phyloP scores from a whole-genome alignment of 495 filamentous ascomycete species.

The Aspergillus haitiensis region DNA sequence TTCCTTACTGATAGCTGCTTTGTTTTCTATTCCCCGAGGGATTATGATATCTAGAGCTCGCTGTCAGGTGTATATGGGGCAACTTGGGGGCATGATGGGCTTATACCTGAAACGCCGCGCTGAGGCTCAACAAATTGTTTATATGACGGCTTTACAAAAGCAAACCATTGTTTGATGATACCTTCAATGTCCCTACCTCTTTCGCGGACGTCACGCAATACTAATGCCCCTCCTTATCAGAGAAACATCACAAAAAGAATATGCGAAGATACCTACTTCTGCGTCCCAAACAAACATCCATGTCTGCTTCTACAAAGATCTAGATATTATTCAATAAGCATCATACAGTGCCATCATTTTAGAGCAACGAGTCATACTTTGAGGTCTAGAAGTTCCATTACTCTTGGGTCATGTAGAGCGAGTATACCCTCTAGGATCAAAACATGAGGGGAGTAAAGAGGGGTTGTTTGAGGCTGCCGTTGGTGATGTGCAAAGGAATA shows the following conservation, averaged over 20 bases:
- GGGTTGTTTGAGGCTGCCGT: slow-evolving; percentile 71
- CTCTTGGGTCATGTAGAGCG: slow-evolving; percentile 83
- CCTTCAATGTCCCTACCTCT: slow-evolving; percentile 87
- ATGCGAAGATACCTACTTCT: slow-evolving; percentile 61
- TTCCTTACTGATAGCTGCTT: slow-evolving; percentile 77
- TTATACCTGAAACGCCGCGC: slow-evolving; percentile 67
- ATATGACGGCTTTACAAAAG: slow-evolving; percentile 93
- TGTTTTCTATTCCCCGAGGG: slow-evolving; percentile 89
- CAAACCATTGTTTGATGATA: slow-evolving; percentile 97
- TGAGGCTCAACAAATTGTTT: slow-evolving; percentile 89
- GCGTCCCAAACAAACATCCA: slow-evolving; percentile 88
- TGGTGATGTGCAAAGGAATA: slow-evolving; percentile 96
- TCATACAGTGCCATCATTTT: slow-evolving; percentile 1
- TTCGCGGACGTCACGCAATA: slow-evolving; percentile 81
- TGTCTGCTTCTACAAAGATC: slow-evolving; percentile 96
- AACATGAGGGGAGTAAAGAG: slow-evolving; percentile 94
- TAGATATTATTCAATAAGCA: slow-evolving; percentile 17
- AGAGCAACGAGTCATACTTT: slow-evolving; percentile 55
- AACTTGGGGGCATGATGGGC: slow-evolving; percentile 13
- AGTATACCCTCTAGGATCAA: slow-evolving; percentile 95
- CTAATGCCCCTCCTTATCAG: slow-evolving; percentile 45
- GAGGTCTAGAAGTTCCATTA: slow-evolving; percentile 87
- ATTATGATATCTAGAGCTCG: slow-evolving; percentile 77
- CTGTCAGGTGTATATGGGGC: slow-evolving; percentile 20
- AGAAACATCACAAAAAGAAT: neutral